A percentile compares a stretch with the other conserved stretches of the same genome.
phyloP scores from a whole-genome alignment of 2,329 filamentous ascomycete species.

The Colletotrichum neosansevieriae region DNA sequence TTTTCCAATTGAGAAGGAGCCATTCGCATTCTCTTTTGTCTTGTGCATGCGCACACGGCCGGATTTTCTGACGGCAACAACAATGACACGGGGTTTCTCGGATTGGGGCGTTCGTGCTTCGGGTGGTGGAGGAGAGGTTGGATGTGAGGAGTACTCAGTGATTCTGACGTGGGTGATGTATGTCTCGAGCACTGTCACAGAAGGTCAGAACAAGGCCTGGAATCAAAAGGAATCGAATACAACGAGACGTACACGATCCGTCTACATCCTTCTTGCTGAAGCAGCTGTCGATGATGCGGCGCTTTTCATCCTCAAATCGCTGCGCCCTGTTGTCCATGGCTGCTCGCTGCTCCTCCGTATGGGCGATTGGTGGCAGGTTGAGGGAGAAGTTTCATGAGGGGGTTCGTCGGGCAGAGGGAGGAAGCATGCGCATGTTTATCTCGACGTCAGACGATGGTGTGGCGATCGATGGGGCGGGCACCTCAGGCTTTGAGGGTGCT shows the following conservation, averaged over 20 bases:
- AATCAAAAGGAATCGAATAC: constrained; percentile 31
- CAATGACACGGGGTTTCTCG: constrained; percentile 91
- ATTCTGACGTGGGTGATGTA: constrained; percentile 98
- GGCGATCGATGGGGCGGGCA: constrained; percentile 13
- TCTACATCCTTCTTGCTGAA: constrained; percentile 91
- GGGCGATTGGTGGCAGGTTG: constrained; percentile 34
- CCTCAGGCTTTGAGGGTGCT: constrained; percentile 5
- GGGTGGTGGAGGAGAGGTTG: constrained; percentile 86
- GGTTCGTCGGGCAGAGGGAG: constrained; percentile 24
- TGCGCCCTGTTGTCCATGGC: constrained; percentile 68
- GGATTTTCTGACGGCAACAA: constrained; percentile 92
- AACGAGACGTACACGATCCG: constrained; percentile 77
- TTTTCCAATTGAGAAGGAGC: constrained; percentile 96
- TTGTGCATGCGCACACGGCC: constrained; percentile 96
- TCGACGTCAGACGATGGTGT: constrained; percentile 7
- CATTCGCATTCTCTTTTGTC: constrained; percentile 93
- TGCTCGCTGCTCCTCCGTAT: constrained; percentile 39
- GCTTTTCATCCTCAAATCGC: constrained; percentile 96
- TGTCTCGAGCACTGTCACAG: constrained; percentile 78
- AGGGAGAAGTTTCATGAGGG: constrained; percentile 38
- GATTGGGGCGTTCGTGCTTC: constrained; percentile 75
- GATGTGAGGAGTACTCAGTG: constrained; percentile 85
- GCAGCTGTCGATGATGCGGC: constrained; percentile 92
- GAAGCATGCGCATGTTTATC: constrained; percentile 33
- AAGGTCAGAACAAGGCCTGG: constrained; percentile 20